These are phyloP conservation scores for Nannochloropsis oceanica DNA, from an alignment of 108 stramenopile genomes.

Conservation along the genomic window DNA sequence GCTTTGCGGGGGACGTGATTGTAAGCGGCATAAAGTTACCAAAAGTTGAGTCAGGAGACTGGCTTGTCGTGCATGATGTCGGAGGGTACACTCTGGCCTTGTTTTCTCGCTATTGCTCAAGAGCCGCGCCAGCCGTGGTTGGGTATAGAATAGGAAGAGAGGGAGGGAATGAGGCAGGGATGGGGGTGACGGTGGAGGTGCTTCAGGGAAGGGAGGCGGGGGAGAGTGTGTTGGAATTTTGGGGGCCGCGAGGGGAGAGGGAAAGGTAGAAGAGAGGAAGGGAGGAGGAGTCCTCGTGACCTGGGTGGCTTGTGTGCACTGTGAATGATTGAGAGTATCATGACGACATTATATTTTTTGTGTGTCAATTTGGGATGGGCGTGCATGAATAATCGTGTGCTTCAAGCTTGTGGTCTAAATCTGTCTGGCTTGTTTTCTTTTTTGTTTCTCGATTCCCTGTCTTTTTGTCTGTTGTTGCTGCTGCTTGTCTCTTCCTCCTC, in stretches of 20 bases:
- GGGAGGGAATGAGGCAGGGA: background rate
- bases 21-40: slow-evolving; percentile 2
- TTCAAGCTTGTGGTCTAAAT: too few species aligned
- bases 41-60: background rate
- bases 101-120: slow-evolving; percentile 11
- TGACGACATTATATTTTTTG: too few species aligned
- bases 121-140: background rate
- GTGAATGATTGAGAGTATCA: too few species aligned
- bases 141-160: slow-evolving; percentile 3
- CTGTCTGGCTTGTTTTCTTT: too few species aligned
- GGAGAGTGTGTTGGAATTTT: background rate
- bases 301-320: too few species aligned
- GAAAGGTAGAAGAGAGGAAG: too few species aligned
- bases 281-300: too few species aligned
- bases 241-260: background rate
- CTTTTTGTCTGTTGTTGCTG: too few species aligned
- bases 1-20: slow-evolving; percentile 25
- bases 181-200: background rate
- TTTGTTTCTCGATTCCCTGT: too few species aligned
- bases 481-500: too few species aligned
- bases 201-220: background rate
- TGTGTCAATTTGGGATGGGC: too few species aligned
- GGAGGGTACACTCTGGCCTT: slow-evolving; percentile 10
- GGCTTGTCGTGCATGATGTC: slow-evolving; percentile 2
- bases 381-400: too few species aligned